Base-by-base conservation (phyloP, 2,329 filamentous ascomycete species). In the Diatrype stigma region DNA sequence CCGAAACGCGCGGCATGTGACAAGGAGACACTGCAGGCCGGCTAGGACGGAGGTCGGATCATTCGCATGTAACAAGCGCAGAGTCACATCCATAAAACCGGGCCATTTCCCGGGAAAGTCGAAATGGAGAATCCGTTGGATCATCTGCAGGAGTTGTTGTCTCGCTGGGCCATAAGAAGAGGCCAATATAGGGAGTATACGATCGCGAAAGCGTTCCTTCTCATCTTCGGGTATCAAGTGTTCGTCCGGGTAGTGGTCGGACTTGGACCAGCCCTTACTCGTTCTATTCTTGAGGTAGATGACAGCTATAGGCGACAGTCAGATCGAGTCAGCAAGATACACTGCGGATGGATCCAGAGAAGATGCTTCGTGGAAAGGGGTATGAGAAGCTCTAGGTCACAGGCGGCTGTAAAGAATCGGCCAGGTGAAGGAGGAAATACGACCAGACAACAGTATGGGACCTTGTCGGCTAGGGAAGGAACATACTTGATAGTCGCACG, bases 251-350 rank as follows among this genome's bases (percentile, higher is more conserved):
- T 81, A 85, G 59, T 93, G 87, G 59, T 95, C 89, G 65, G 80
- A 79, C 56, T 82, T 84, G 50, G 86, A 81, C 94, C 94, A 99
- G 63, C 90, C 91, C 67, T 92, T 88, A 70, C 89, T 93, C 70
- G 97, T 88, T 68, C 92, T 88, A 75, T 99, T 97, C 77, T 99
- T 99, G 70, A 97, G 84, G 74, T 97, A 99, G 63, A 99, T 90
- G 67, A 93, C 92, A 66, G 91, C 93, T 96, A 71, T 56, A 55
- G 45, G 51, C 48, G 45, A 50, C 51, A 60, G 48, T 58, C 47
- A 50, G 51, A 51, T 61, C 49, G 38, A 42, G 42, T 28, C 47
- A 48, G 42, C 22, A 17, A 19, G 14, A 26, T n/a, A 19, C 52
- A 55, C 67, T 14, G 14, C 3, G 28, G 28, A 19, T 14, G 34